Conservation (phyloP, 371 early-diverging fungal species). For the Dichotomocladium elegans region DNA sequence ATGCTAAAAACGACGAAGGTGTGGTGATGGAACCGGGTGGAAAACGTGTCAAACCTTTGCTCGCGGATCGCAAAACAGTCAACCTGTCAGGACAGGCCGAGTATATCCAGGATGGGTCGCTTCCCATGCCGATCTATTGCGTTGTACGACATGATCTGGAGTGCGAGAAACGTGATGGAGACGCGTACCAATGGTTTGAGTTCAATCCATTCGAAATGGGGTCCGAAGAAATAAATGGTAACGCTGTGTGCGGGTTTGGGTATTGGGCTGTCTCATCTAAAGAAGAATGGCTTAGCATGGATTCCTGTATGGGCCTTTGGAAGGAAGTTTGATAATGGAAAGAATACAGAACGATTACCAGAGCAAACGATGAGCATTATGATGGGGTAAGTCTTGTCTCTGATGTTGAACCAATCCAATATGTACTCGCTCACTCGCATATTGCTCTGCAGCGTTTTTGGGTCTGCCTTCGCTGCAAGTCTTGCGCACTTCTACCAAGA, state of each 20-base stretch:
- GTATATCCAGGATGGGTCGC: conserved; percentile 58
- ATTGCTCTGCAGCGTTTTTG: conserved; percentile 28
- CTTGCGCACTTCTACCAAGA: conserved; percentile 60
- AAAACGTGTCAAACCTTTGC: conserved; percentile 3
- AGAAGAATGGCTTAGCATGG: conserved; percentile 63
- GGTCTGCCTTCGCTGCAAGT: conserved; percentile 68
- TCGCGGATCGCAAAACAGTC: conserved; percentile 20
- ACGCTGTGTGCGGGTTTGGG: background rate
- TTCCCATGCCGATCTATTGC: conserved; percentile 77
- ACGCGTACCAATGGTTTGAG: conserved; percentile 77
- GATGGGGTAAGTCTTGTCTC: conserved; percentile 37
- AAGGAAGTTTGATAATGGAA: conserved; percentile 58
- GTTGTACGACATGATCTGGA: conserved; percentile 54
- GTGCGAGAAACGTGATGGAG: conserved; percentile 4
- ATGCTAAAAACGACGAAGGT: background rate
- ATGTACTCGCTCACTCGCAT: too few species aligned
- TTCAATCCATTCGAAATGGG: conserved; percentile 77
- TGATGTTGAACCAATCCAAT: too few species aligned
- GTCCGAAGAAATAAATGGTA: conserved; percentile 67
- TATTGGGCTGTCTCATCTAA: background rate
- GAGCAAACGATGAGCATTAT: conserved; percentile 62
- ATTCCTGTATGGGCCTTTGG: conserved; percentile 77
- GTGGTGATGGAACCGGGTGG: background rate
- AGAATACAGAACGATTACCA: conserved; percentile 49
- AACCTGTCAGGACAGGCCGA: conserved; percentile 34